A percentile compares a stretch with the other conserved stretches of the same genome.
Conservation (phyloP, 2,329 filamentous ascomycete genomes). For the Aaosphaeria pasadenensis region DNA sequence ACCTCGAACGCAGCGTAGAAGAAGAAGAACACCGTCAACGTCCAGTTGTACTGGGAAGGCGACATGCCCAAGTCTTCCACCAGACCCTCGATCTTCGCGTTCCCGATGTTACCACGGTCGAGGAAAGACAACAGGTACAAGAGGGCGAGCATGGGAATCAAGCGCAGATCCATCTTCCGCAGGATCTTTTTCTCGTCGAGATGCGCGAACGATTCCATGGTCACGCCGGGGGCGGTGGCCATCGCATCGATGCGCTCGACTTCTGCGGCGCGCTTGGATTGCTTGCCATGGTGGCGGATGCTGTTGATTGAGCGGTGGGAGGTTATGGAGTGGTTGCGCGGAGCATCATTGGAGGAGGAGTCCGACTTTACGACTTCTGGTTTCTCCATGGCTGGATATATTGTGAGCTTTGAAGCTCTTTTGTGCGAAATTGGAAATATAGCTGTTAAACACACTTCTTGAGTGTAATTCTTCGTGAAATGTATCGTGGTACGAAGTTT, state of each 20-base stretch:
- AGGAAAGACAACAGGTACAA: constrained; percentile 32
- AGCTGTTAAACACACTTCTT: no score
- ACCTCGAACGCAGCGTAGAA: constrained; percentile 47
- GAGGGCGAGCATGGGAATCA: constrained; percentile 39
- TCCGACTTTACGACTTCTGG: constrained; percentile 5
- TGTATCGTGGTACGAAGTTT: no score
- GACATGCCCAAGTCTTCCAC: constrained; percentile 24
- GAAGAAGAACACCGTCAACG: constrained; percentile 64
- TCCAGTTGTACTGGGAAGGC: constrained; percentile 62
- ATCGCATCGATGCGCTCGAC: constrained; percentile 21
- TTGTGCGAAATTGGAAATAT: no score
- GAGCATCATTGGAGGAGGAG: neutral
- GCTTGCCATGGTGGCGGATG: constrained; percentile 3
- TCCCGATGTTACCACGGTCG: constrained; percentile 20
- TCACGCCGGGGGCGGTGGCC: constrained; percentile 23
- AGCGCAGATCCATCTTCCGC: constrained; percentile 39
- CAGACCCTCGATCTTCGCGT: constrained; percentile 37
- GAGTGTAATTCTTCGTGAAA: no score
- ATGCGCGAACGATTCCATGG: constrained; percentile 30
- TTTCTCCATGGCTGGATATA: constrained; percentile 9
- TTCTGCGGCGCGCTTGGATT: constrained; percentile 13
- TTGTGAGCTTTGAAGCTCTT: no score
- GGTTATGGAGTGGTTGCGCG: constrained; percentile 3
- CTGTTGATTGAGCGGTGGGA: neutral
- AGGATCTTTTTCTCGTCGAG: constrained; percentile 40